phyloP scores from a whole-genome alignment of 257 asterid species.

The Ballota nigra region DNA sequence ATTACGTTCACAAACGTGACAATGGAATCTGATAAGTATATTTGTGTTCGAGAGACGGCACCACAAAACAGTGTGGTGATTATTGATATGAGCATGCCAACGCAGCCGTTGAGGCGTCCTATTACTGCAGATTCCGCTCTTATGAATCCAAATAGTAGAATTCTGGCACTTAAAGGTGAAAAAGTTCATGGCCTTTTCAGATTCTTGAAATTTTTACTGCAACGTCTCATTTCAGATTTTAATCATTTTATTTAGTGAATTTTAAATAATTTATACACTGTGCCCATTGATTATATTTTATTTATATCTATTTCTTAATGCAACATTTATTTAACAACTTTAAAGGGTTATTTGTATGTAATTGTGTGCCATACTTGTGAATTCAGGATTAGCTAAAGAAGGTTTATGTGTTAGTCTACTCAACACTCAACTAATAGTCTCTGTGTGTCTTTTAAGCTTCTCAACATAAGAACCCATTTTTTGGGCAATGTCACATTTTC shows the following conservation, averaged over 20 bases:
- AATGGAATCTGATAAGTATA: constrained; percentile 96
- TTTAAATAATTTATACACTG: not conserved
- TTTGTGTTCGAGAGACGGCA: constrained; percentile 97
- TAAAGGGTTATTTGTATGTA: not conserved
- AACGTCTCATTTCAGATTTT: not conserved
- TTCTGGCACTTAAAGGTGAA: constrained; percentile 84
- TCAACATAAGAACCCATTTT: not conserved
- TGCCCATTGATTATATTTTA: not conserved
- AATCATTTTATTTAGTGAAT: not conserved
- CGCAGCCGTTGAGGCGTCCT: constrained; percentile 96
- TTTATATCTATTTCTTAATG: not conserved
- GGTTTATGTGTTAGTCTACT: not conserved
- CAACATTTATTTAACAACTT: not conserved
- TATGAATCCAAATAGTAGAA: constrained; percentile 92
- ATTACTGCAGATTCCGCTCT: constrained; percentile 99
- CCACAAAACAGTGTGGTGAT: constrained; percentile 97
- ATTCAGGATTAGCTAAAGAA: constrained; percentile 10
- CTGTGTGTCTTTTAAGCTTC: not conserved
- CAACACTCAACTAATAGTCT: not conserved
- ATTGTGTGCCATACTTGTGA: not conserved
- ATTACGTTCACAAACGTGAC: constrained; percentile 97
- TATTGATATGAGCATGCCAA: constrained; percentile 94
- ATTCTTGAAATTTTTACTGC: no score
- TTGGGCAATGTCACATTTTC: not conserved
- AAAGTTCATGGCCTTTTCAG: not conserved